These are phyloP conservation scores for Cordyceps tenuipes DNA, from an alignment of 2,329 filamentous ascomycete genomes.

Conservation along the genomic window DNA sequence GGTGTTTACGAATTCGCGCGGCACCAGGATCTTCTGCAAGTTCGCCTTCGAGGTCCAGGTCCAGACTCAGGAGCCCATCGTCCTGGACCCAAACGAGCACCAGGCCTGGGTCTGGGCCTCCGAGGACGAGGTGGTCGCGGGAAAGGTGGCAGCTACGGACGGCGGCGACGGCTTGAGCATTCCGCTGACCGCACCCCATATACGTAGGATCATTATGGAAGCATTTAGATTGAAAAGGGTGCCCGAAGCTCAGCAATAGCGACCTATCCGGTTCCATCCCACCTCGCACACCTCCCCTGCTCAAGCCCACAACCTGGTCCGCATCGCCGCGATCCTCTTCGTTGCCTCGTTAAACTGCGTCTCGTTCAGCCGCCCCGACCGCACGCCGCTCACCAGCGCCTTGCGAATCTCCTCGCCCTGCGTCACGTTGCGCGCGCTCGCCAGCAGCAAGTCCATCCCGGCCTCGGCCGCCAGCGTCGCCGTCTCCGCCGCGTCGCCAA, in stretches of 20 bases:
- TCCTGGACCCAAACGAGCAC: slow-evolving; percentile 33
- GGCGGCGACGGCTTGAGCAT: slow-evolving; percentile 16
- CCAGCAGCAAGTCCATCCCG: slow-evolving; percentile 16
- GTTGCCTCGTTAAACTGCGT: slow-evolving; percentile 15
- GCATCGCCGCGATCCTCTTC: slow-evolving; percentile 13
- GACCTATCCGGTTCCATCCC: neutral
- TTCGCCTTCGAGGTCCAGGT: slow-evolving; percentile 31
- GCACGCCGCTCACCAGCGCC: slow-evolving; percentile 12
- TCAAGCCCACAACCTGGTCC: slow-evolving; percentile 10
- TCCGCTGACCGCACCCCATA: slow-evolving; percentile 23
- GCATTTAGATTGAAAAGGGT: slow-evolving; percentile 22
- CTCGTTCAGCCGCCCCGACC: slow-evolving; percentile 8
- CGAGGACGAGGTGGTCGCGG: slow-evolving; percentile 27
- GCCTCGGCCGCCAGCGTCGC: slow-evolving; percentile 12
- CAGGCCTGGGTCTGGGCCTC: slow-evolving; percentile 31
- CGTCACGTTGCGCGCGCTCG: slow-evolving; percentile 14
- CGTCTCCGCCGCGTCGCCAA: slow-evolving; percentile 10
- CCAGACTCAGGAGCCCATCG: slow-evolving; percentile 19
- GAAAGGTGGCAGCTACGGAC: slow-evolving; percentile 17
- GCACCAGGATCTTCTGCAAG: slow-evolving; percentile 22
- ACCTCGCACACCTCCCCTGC: neutral
- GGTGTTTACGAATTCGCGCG: slow-evolving; percentile 27
- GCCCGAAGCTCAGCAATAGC: slow-evolving; percentile 2
- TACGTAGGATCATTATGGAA: slow-evolving; percentile 22
- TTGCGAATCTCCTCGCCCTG: slow-evolving; percentile 14